Evolutionary conservation across 2,329 filamentous ascomycete species (phyloP).

Genomic region (Fusarium subtropicale): DNA sequence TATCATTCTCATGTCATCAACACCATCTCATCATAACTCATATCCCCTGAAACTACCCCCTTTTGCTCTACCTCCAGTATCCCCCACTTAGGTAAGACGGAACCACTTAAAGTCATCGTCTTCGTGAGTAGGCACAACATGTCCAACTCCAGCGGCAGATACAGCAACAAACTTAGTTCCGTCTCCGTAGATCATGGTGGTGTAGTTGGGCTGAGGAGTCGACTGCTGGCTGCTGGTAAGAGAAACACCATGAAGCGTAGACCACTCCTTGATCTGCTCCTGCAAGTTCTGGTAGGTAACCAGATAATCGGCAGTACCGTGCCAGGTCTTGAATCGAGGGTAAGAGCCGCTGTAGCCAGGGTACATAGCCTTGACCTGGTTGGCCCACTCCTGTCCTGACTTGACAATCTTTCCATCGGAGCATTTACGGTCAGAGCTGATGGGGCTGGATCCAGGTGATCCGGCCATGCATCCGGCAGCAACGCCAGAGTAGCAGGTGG

Average conservation of each 20-base stretch:
- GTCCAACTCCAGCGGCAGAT: conserved; percentile 11
- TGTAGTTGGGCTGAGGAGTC: background rate
- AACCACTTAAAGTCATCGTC: conserved; percentile 18
- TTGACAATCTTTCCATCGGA: conserved; percentile 61
- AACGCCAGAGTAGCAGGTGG: conserved; percentile 63
- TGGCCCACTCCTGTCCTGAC: conserved; percentile 56
- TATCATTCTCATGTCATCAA: background rate
- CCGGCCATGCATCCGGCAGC: conserved; percentile 64
- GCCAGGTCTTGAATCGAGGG: conserved; percentile 70
- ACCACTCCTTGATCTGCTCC: conserved; percentile 68
- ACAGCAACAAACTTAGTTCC: conserved; percentile 17
- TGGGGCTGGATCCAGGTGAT: conserved; percentile 49
- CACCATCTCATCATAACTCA: background rate
- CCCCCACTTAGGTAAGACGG: background rate
- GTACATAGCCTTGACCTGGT: conserved; percentile 60
- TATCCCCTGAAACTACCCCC: fast-evolving
- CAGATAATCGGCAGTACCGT: conserved; percentile 63
- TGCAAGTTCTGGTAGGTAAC: conserved; percentile 66
- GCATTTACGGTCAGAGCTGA: conserved; percentile 60
- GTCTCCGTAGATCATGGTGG: conserved; percentile 9
- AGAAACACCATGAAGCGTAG: background rate
- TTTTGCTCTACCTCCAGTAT: fast-evolving
- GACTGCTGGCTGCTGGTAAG: background rate
- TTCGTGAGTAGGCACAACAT: background rate
- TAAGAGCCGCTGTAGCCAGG: conserved; percentile 61